Conservation (phyloP, 306 rosid species). For the Medicago lupulina region DNA sequence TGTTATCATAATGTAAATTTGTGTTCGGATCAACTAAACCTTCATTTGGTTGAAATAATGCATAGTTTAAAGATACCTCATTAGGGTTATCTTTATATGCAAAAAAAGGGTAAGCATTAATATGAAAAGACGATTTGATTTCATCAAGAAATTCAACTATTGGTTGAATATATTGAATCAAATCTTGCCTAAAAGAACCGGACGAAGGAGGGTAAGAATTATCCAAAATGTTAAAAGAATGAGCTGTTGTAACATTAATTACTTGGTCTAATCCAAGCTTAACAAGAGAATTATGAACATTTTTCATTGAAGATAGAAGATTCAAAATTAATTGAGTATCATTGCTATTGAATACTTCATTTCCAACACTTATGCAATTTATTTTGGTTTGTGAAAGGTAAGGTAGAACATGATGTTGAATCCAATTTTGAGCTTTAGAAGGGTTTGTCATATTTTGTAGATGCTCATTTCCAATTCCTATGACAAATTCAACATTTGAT, state of each 20-base stretch:
- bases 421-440: constrained; percentile 69
- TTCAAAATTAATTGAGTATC: constrained; percentile 47
- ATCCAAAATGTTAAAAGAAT: constrained; percentile 61
- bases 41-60: constrained; percentile 71
- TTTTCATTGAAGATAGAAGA: constrained; percentile 82
- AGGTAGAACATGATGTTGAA: constrained; percentile 61
- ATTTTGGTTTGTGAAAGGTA: constrained; percentile 69
- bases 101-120: constrained; percentile 83
- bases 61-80: constrained; percentile 61
- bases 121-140: constrained; percentile 66
- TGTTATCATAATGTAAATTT: constrained; percentile 79
- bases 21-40: constrained; percentile 73
- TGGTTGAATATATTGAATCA: constrained; percentile 62
- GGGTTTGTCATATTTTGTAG: constrained; percentile 63
- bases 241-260: constrained; percentile 70
- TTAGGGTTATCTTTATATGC: constrained; percentile 76
- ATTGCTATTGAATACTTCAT: constrained; percentile 64
- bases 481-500: constrained; percentile 65
- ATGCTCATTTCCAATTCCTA: constrained; percentile 77
- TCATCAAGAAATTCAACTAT: constrained; percentile 63
- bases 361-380: constrained; percentile 73
- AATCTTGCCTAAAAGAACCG: constrained; percentile 61
- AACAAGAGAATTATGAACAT: constrained; percentile 60
- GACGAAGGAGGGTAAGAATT: constrained; percentile 78
- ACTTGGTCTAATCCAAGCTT: constrained; percentile 63